Base-by-base conservation (phyloP, 108 stramenopile genomes). In the Nitzschia sp. region DNA sequence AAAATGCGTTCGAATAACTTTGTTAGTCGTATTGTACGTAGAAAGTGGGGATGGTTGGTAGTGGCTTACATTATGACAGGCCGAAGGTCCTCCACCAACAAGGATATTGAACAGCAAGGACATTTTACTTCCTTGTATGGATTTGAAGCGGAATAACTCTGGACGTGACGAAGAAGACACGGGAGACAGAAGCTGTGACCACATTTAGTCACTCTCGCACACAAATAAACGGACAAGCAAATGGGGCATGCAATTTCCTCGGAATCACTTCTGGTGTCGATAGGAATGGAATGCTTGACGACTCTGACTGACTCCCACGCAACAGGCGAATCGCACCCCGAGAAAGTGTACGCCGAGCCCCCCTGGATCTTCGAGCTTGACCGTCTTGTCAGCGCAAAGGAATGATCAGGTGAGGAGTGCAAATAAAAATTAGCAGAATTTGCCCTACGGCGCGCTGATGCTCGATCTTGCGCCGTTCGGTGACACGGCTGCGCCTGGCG, bases 141-240 rank as follows among this genome's bases (percentile, higher is more conserved):
- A n/a, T 74, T 58, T 19, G 42, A 23, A n/a, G 45, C 48, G 1
- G 70, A 58, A 29, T 57, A 48, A 45, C 79, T 64, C 35, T 88
- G 76, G 9, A 87, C 68, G 53, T 90, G 89, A 5, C 81, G 83
- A n/a, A 93, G 33, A 4, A 90, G 59, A 58, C 92, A 93, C 0
- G 87, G 66, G 0, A 87, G 71, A 63, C 92, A 93, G 74, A 90
- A 92, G 49, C 47, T 58, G 71, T 93, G 92, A 11, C 92, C 89
- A 65, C 92, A 93, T 45, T 88, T 85, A 56, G 87, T 89, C 36
- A 93, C 88, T 29, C 83, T 72, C 1, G 89, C 68, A 30, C 71
- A 69, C 0, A 64, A 66, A 66, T 84, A 85, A 48, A 76, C 74
- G 54, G 85, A 86, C 59, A 93, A 68, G 57, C 92, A 93, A 59